Evolutionary conservation across 768 basidiomycete genomes (phyloP), one percentile per base, ranked within the genome.

Genomic region (Ramaria rubella): DNA sequence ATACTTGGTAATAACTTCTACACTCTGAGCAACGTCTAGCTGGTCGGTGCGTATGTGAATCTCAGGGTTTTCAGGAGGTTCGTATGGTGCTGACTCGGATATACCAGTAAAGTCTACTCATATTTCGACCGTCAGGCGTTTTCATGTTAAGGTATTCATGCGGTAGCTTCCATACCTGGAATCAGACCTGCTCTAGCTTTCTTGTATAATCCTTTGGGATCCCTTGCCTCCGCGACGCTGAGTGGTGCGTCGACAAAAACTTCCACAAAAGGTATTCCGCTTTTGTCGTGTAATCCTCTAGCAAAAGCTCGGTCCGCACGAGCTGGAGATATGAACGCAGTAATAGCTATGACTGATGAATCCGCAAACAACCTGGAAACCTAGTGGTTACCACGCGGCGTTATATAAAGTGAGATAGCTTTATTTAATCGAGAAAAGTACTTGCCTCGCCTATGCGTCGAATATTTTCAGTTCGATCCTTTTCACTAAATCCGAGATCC

Each of bases 321-420:
- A 72, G 98, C 97, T n/a, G 96, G 96, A 1, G 96, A 98, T 71
- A 99, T 99, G 75, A 99, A 99, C 12, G 96, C 94, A 17, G 96
- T 95, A 67, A 97, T 77, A 17, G 89, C 78, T 61, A 96, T 79
- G 63, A 87, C 89, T 30, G 82, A 86, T 3, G 94, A 81, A 65
- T 94, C 90, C 19, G 94, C 83, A 70, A 99, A 96, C 40, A 98
- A 77, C 69, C 92, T 94, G 45, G 96, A 86, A 49, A 99, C 94
- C 93, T 95, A 64, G n/a, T n/a, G n/a, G n/a, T n/a, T n/a, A n/a
- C n/a, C n/a, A n/a, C n/a, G 49, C 5, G 15, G 19, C 44, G 36
- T 17, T 33, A 26, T 43, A 11, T 7, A 15, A 24, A 45, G 14
- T 29, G 24, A 5, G 11, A 26, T 45, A 23, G 19, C 26, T 2